Evolutionary conservation across 495 filamentous ascomycete genomes (phyloP).

Genomic region (Ramalina intermedia): DNA sequence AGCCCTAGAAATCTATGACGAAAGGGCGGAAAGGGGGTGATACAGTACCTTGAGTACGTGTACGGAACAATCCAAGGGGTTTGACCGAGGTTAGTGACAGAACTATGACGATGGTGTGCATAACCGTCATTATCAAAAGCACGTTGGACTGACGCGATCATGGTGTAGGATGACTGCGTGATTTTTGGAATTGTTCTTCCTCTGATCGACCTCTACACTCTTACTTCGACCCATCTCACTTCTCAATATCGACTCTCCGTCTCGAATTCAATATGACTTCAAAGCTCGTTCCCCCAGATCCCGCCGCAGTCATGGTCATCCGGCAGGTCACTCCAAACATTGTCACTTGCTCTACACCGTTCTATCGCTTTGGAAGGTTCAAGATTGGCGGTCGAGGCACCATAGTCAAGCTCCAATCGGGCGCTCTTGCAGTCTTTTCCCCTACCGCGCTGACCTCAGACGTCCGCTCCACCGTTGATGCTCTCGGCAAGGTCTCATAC

Average conservation of each 20-base stretch:
- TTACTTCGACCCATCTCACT: not conserved
- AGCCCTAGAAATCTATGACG: too few species aligned
- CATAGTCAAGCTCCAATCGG: conserved; percentile 61
- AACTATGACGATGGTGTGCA: too few species aligned
- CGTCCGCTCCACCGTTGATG: conserved; percentile 48
- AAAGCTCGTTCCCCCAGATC: conserved; percentile 47
- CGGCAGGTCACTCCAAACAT: conserved; percentile 67
- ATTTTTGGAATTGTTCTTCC: not conserved
- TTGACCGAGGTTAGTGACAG: too few species aligned
- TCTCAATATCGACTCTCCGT: not conserved
- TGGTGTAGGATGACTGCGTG: too few species aligned
- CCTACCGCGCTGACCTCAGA: conserved; percentile 70
- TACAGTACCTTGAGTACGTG: too few species aligned
- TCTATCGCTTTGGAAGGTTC: conserved; percentile 62
- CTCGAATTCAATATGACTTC: conserved; percentile 17
- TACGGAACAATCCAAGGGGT: too few species aligned
- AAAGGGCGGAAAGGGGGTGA: too few species aligned
- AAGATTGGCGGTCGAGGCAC: conserved; percentile 82
- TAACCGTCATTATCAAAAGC: too few species aligned
- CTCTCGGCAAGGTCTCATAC: conserved; percentile 66
- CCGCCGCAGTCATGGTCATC: conserved; percentile 71
- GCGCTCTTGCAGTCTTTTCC: conserved; percentile 79
- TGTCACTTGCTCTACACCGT: conserved; percentile 71
- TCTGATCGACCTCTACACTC: not conserved
- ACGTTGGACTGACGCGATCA: too few species aligned